A percentile compares a stretch with the other conserved stretches of the same genome.
Evolutionary conservation across 805 yeast species (phyloP).

Genomic region (Starmerella bacillaris): DNA sequence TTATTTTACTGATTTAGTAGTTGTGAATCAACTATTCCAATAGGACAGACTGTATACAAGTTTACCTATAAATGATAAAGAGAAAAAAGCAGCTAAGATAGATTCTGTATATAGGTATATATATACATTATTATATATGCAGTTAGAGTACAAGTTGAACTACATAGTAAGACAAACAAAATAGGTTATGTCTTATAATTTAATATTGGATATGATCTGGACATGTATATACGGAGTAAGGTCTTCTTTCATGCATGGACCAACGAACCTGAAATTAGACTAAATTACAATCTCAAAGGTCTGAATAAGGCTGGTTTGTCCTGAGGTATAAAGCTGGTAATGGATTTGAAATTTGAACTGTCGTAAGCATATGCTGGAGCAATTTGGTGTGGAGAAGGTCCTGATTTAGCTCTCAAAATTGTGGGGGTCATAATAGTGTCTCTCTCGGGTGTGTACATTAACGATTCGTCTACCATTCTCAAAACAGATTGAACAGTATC

Average conservation of each 20-base stretch:
- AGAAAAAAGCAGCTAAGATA: too few relatives aligned
- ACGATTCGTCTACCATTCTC: conserved; percentile 24
- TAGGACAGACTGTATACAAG: too few relatives aligned
- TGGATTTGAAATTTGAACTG: neutral
- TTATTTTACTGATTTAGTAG: too few relatives aligned
- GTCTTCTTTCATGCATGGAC: neutral
- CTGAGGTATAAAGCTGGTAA: neutral
- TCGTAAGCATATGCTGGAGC: conserved; percentile 16
- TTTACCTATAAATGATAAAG: too few relatives aligned
- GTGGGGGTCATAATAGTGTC: conserved; percentile 9
- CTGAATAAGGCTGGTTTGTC: neutral
- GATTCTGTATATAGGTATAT: too few relatives aligned
- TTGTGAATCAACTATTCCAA: too few relatives aligned
- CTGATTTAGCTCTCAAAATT: conserved; percentile 16
- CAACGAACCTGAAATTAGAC: neutral
- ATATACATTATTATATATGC: too few relatives aligned
- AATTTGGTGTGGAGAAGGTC: conserved; percentile 16
- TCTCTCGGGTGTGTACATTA: conserved; percentile 23
- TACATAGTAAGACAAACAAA: too few relatives aligned
- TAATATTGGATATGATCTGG: too few relatives aligned
- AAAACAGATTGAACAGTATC: conserved; percentile 17
- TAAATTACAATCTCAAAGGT: neutral
- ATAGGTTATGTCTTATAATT: too few relatives aligned
- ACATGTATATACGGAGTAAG: too few relatives aligned
- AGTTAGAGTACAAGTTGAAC: too few relatives aligned